Base-by-base conservation (phyloP, 1,284 basidiomycete species). In the Papiliotrema terrestris region DNA sequence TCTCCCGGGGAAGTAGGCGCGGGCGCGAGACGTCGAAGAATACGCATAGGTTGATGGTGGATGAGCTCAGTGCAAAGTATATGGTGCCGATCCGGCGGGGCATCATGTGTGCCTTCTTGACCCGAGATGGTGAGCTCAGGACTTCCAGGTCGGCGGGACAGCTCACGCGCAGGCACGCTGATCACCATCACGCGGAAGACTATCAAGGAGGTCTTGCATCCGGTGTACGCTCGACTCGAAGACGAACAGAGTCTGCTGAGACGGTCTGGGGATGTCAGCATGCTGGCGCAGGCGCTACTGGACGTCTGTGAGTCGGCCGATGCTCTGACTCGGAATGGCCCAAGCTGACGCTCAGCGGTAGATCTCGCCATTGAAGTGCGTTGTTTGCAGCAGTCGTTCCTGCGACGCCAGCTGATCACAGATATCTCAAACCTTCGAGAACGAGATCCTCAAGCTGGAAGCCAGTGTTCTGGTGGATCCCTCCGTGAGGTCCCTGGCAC, bases 401-500 rank as follows among this genome's bases (percentile, higher is more conserved):
- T 29, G 29, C 1, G 20, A 22, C 47, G 19, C 26, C 38, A 14
- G 5, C 15, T 38, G 29, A 51, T 32, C 54, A 23, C 54, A 73
- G 67, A 68, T 77, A 36, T 61, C 68, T 1, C 72, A 75, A 65
- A 70, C 73, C 3, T 77, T 77, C 58, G 74, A 77, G 57, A 60
- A 63, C 20, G 72, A 76, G 57, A 75, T 77, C 47, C 61, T 77
- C 43, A 73, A 75, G 49, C 61, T 74, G 32, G 75, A 77, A 61
- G 69, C 73, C 2, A 65, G 68, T 17, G 73, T 74, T 22, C 64
- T 77, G 2, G 72, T 77, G 8, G 66, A 72, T 44, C 73, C 75
- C 1, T 62, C 68, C 46, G 67, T 71, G 22, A 32, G 62, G 19
- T 8, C 11, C 9, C 13, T 54, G 4, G 5, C 17, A 11, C 17